Percentiles rank a stretch among this genome's conserved stretches.
Conservation (phyloP, 441 rosid genomes). For the Pelargonium australe region DNA sequence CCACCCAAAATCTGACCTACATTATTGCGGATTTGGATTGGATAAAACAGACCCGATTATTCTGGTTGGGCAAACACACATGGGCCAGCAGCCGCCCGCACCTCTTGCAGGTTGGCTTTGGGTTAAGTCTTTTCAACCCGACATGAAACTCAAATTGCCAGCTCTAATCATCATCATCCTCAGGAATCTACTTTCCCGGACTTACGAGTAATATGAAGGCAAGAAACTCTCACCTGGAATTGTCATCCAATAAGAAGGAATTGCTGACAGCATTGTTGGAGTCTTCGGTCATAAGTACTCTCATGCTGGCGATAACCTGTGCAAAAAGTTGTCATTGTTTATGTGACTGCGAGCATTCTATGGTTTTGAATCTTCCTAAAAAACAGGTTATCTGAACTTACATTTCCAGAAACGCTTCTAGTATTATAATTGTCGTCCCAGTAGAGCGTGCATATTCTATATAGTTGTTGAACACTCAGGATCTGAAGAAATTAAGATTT, state of each 20-base stretch:
- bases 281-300: conserved; percentile 91
- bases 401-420: conserved; percentile 84
- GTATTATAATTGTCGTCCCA: conserved; percentile 99
- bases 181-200: no score
- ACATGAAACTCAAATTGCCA: no score
- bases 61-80: no score
- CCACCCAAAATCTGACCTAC: no score
- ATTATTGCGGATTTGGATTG: no score
- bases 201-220: neutral
- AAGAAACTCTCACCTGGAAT: conserved; percentile 61
- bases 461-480: conserved; percentile 95
- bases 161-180: no score
- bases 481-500: conserved; percentile 47
- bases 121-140: no score
- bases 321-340: neutral
- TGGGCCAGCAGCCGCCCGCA: no score
- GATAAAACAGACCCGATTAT: no score
- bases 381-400: conserved; percentile 29
- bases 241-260: conserved; percentile 94
- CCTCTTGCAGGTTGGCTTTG: no score
- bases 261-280: conserved; percentile 73
- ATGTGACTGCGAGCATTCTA: neutral
- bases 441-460: conserved; percentile 89
- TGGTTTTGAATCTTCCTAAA: neutral
- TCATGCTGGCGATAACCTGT: conserved; percentile 97